Evolutionary conservation across 1,139 yeast genomes (phyloP), one percentile per base, ranked within the genome.

Genomic region (Taiozyma sp.): DNA sequence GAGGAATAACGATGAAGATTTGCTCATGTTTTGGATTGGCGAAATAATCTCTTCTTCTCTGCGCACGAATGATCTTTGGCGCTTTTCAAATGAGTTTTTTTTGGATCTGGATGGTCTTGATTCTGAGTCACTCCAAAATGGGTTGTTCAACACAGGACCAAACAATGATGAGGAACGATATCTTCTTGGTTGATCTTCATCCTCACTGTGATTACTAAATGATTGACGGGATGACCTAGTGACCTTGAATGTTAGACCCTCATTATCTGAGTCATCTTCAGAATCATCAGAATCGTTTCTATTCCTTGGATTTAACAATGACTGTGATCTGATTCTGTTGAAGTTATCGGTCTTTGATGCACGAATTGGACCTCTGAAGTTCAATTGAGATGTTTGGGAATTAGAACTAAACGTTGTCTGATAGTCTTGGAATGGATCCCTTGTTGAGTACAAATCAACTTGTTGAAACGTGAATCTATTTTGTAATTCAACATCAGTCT

Each of bases 121-220:
- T 39, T 47, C 49, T 23, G 49, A 45, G 43, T 55, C 56, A 27
- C 53, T 49, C 32, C 56, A 55, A 45, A 58, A 54, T 38, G 61
- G 58, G 30, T 52, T 57, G 32, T 50, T 57, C 38, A 56, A 14
- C 22, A 48, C 48, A 9, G 64, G 65, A 22, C 64, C 64, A 51
- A 60, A 60, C 38, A 61, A 46, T 7, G 62, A 57, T 14, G 57
- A 44, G 2, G 66, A 61, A 55, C 66, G 59, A 41, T 53, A 60
- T 46, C 66, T 58, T 50, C 53, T 56, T 16, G 54, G 51, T 14
- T 54, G 47, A 28, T 53, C 52, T 22, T 48, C 22, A 16, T 32
- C 40, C 7, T 34, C 2, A 14, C 23, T 27, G 2, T 32, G 8
- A 13, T n/a, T 22, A 9, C 43, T 38, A 23, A 46, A 27, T 13